These are phyloP conservation scores for Cercophora sp. DNA, from an alignment of 495 filamentous ascomycete species.

Conservation along the genomic window DNA sequence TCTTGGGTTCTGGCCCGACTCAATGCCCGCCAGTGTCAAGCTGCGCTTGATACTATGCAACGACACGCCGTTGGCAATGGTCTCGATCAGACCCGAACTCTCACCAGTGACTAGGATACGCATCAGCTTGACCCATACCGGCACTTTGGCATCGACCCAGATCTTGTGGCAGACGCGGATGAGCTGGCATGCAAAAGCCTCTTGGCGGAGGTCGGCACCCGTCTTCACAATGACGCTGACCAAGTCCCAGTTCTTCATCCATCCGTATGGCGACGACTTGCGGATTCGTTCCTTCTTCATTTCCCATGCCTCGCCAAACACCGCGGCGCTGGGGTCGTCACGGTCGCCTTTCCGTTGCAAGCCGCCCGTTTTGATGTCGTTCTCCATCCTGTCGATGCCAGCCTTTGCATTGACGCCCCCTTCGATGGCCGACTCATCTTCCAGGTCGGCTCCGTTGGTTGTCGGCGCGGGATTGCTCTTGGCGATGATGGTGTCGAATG, in stretches of 20 bases:
- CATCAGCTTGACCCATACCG: slow-evolving; percentile 79
- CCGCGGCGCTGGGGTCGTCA: slow-evolving; percentile 74
- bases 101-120: slow-evolving; percentile 75
- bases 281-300: slow-evolving; percentile 72
- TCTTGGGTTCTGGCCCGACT: slow-evolving; percentile 60
- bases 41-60: slow-evolving; percentile 72
- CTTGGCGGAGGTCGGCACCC: slow-evolving; percentile 69
- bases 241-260: slow-evolving; percentile 77
- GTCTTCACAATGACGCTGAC: slow-evolving; percentile 78
- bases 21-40: slow-evolving; percentile 63
- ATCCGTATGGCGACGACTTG: slow-evolving; percentile 69
- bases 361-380: slow-evolving; percentile 73
- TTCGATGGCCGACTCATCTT: slow-evolving; percentile 36
- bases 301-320: slow-evolving; percentile 74
- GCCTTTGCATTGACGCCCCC: slow-evolving; percentile 56
- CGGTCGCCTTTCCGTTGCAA: slow-evolving; percentile 70
- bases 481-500: slow-evolving; percentile 70
- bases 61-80: slow-evolving; percentile 74
- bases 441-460: slow-evolving; percentile 23
- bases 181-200: slow-evolving; percentile 74
- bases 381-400: slow-evolving; percentile 74
- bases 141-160: slow-evolving; percentile 64
- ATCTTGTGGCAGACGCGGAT: slow-evolving; percentile 72
- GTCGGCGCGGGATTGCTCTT: slow-evolving; percentile 41
- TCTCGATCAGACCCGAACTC: slow-evolving; percentile 73